phyloP scores from a whole-genome alignment of 768 basidiomycete species.

The Suillus variegatus region DNA sequence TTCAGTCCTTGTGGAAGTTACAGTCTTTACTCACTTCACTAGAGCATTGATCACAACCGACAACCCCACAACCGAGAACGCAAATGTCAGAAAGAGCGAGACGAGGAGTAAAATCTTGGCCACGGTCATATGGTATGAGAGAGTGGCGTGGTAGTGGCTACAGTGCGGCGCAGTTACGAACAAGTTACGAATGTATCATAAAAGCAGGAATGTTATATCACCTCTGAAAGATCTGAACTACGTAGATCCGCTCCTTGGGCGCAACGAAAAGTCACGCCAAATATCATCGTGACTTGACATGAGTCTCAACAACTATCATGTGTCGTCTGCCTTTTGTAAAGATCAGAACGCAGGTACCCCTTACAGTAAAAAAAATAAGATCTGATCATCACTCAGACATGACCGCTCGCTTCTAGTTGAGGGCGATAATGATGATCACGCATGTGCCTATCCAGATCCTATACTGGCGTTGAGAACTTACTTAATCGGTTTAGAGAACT shows the following conservation, averaged over 20 bases:
- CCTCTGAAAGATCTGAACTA: background rate
- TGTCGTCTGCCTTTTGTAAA: background rate
- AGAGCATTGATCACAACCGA: constrained; percentile 11
- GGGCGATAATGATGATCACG: background rate
- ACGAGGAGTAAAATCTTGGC: constrained; percentile 10
- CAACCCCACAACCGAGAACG: constrained; percentile 24
- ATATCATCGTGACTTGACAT: background rate
- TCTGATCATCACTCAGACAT: background rate
- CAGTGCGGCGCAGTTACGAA: background rate
- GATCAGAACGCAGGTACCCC: background rate
- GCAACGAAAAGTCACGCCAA: background rate
- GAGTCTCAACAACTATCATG: background rate
- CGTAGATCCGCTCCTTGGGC: background rate
- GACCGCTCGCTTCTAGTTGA: background rate
- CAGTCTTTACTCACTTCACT: constrained; percentile 11
- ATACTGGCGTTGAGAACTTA: background rate
- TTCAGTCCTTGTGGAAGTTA: background rate
- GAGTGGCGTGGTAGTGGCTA: background rate
- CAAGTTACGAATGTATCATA: background rate
- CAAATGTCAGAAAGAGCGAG: constrained; percentile 29
- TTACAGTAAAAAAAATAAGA: background rate
- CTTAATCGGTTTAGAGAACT: background rate
- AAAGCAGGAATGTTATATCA: background rate
- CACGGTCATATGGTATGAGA: background rate
- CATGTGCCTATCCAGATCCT: constrained; percentile 14